Evolutionary conservation across 441 rosid genomes (phyloP).

Genomic region (Manihot esculenta): DNA sequence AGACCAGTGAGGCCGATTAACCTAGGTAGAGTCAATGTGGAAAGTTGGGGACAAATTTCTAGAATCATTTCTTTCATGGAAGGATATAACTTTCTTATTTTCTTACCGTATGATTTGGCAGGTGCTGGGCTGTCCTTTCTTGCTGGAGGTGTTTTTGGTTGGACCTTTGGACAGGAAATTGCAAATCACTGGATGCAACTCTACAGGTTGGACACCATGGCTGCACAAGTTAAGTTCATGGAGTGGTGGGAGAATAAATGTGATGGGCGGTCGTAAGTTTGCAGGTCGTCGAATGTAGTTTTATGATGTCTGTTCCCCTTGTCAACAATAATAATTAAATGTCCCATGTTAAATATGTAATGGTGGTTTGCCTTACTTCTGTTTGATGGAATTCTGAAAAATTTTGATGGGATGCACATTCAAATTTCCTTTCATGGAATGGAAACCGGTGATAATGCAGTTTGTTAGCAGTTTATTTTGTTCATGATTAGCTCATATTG

Average conservation of each 20-base stretch:
- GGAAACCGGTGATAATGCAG: conserved; percentile 8
- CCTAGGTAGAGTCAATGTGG: too few relatives aligned
- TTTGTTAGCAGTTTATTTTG: conserved; percentile 2
- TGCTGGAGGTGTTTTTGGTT: conserved; percentile 86
- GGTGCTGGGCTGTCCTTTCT: conserved; percentile 77
- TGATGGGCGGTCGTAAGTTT: conserved; percentile 24
- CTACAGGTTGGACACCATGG: conserved; percentile 79
- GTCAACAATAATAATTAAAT: conserved; percentile 27
- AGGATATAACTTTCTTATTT: neutral
- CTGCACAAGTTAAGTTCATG: conserved; percentile 81
- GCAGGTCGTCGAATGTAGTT: conserved; percentile 5
- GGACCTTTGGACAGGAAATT: conserved; percentile 80
- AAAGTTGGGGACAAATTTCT: neutral
- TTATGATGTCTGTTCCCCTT: conserved; percentile 4
- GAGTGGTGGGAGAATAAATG: conserved; percentile 81
- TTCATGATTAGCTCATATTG: neutral
- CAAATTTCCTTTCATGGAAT: neutral
- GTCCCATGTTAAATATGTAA: conserved; percentile 20
- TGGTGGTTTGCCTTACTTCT: conserved; percentile 15
- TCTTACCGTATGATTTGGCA: conserved; percentile 26
- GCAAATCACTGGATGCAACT: conserved; percentile 75
- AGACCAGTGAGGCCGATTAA: neutral
- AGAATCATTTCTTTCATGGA: neutral
- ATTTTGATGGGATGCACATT: conserved; percentile 4
- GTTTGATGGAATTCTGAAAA: conserved; percentile 9